phyloP scores from a whole-genome alignment of 2,329 filamentous ascomycete species.

The Metarhizium sp. region DNA sequence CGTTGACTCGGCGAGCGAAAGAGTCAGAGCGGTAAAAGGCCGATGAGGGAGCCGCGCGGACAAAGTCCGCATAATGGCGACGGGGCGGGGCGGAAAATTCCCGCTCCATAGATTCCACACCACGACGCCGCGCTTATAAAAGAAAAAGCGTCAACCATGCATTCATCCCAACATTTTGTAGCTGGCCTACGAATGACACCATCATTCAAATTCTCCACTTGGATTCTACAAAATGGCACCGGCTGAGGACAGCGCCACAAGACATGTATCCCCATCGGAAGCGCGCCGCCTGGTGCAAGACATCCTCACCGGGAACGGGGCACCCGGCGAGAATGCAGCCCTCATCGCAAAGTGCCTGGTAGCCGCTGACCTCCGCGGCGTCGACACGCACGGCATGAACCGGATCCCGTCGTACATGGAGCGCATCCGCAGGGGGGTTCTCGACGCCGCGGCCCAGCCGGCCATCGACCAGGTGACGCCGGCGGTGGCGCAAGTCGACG shows the following conservation, averaged over 20 bases:
- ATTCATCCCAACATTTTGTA: no score
- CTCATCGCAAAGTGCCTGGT: conserved; percentile 61
- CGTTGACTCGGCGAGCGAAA: neutral
- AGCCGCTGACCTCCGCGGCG: conserved; percentile 65
- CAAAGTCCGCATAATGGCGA: neutral
- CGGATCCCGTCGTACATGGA: conserved; percentile 70
- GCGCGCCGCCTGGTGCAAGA: conserved; percentile 38
- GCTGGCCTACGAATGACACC: no score
- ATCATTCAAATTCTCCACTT: neutral
- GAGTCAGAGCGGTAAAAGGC: neutral
- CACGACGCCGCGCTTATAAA: no score
- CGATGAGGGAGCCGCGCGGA: conserved; percentile 8
- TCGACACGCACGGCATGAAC: conserved; percentile 71
- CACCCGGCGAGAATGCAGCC: conserved; percentile 46
- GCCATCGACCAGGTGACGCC: conserved; percentile 54
- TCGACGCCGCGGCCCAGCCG: conserved; percentile 52
- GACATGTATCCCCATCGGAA: conserved; percentile 21
- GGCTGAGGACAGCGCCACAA: neutral
- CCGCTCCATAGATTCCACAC: neutral
- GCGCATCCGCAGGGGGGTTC: conserved; percentile 59
- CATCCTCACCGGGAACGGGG: conserved; percentile 52
- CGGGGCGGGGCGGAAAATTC: neutral
- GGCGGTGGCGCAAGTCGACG: conserved; percentile 59
- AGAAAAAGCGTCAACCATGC: no score
- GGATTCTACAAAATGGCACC: neutral